Conservation (phyloP, 176 grass and related monocot species). For the Miscanthus lutarioriparius region DNA sequence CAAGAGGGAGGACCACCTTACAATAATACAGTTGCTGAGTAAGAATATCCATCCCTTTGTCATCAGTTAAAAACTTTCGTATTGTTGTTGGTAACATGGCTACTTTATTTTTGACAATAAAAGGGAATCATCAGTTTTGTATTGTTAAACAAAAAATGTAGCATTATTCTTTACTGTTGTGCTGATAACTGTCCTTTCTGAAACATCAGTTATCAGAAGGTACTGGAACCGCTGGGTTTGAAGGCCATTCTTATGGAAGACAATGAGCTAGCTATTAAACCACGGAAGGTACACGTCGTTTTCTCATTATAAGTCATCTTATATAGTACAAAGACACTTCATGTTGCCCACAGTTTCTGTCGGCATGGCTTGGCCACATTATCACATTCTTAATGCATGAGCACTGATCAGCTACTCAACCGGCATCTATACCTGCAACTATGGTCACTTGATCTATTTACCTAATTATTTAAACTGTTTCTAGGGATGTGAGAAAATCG, state of each 20-base stretch:
- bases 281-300: conserved; percentile 51
- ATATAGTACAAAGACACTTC: not conserved
- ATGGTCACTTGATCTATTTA: not conserved
- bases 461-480: conserved; percentile 15
- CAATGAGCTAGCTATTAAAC: conserved; percentile 65
- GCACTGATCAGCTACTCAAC: not conserved
- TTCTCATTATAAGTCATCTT: not conserved
- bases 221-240: conserved; percentile 66
- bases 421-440: not conserved
- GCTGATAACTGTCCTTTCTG: conserved; percentile 13
- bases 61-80: conserved; percentile 2
- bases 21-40: conserved; percentile 72
- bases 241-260: conserved; percentile 69
- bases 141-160: conserved; percentile 27
- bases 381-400: not conserved
- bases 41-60: conserved; percentile 37
- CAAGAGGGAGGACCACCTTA: conserved; percentile 74
- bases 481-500: conserved; percentile 71
- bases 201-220: conserved; percentile 61
- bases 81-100: not conserved
- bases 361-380: not conserved
- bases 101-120: conserved; percentile 34
- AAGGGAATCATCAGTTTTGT: not conserved
- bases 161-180: not conserved
- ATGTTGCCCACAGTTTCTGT: not conserved